Evolutionary conservation across 768 basidiomycete genomes (phyloP).

Genomic region (Leccinum barrowsii): DNA sequence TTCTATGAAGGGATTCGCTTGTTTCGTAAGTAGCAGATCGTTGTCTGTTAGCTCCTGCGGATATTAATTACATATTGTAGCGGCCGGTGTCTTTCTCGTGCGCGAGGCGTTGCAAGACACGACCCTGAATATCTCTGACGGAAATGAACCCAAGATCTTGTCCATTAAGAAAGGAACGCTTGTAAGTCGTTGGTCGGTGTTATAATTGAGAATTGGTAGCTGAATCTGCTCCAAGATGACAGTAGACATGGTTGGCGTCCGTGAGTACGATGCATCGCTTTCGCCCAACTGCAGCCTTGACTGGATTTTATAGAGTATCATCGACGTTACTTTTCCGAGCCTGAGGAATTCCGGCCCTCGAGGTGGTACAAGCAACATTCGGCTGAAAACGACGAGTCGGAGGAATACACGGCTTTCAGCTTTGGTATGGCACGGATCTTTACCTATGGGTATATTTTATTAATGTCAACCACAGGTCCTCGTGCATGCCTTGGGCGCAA

Average conservation of each 20-base stretch:
- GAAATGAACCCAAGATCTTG: slow-evolving; percentile 15
- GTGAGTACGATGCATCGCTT: slow-evolving; percentile 13
- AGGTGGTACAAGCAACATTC: slow-evolving; percentile 34
- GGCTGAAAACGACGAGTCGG: slow-evolving; percentile 2
- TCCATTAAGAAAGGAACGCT: slow-evolving; percentile 22
- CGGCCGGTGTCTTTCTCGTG: slow-evolving; percentile 28
- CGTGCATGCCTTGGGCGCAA: slow-evolving; percentile 52
- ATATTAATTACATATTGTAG: slow-evolving; percentile 9
- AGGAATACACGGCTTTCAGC: slow-evolving; percentile 24
- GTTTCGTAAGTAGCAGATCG: slow-evolving; percentile 26
- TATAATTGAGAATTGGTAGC: not conserved
- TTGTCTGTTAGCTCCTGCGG: not conserved
- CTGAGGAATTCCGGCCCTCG: slow-evolving; percentile 34
- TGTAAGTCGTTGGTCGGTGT: slow-evolving; percentile 5
- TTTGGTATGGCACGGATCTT: slow-evolving; percentile 12
- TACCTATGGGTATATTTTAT: not conserved
- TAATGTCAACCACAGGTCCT: slow-evolving; percentile 35
- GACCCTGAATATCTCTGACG: slow-evolving; percentile 16
- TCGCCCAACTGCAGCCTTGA: not conserved
- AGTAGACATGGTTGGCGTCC: slow-evolving; percentile 30
- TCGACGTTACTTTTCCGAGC: slow-evolving; percentile 34
- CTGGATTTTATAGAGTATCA: slow-evolving; percentile 34
- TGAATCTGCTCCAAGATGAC: slow-evolving; percentile 14
- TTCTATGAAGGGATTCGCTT: slow-evolving; percentile 34
- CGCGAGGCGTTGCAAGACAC: slow-evolving; percentile 30